Evolutionary conservation across 225 moss, liverwort and hornwort genomes (phyloP).

Genomic region (Bryum argenteum): DNA sequence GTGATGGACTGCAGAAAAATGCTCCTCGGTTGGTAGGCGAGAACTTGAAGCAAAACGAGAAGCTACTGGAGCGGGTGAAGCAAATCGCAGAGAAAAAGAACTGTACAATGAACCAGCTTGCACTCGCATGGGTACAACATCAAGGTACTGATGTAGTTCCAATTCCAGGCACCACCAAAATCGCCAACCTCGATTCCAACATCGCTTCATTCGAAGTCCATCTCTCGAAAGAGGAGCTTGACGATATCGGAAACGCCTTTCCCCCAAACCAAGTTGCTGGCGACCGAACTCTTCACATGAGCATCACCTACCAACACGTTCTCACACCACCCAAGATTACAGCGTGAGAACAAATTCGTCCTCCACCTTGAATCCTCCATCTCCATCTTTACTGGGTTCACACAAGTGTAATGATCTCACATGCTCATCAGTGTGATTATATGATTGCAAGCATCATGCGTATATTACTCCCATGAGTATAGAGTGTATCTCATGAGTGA

Average conservation of each 20-base stretch:
- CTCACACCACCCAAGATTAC: constrained; percentile 36
- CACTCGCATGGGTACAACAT: constrained; percentile 45
- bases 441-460: too few relatives aligned
- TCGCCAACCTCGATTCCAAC: constrained; percentile 61
- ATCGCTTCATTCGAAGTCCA: constrained; percentile 45
- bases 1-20: constrained; percentile 37
- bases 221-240: constrained; percentile 48
- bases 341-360: constrained; percentile 9
- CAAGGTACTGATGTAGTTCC: constrained; percentile 42
- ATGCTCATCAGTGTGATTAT: too few relatives aligned
- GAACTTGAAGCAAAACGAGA: constrained; percentile 39
- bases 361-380: background rate
- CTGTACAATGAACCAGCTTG: constrained; percentile 44
- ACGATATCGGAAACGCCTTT: constrained; percentile 56
- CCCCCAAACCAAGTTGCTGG: constrained; percentile 48
- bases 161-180: constrained; percentile 55
- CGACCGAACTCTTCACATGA: constrained; percentile 34
- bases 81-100: constrained; percentile 35
- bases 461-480: too few relatives aligned
- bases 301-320: constrained; percentile 38
- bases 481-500: too few relatives aligned
- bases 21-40: constrained; percentile 36
- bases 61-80: constrained; percentile 40
- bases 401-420: too few relatives aligned
- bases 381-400: too few relatives aligned